Percentiles rank a stretch among this genome's conserved stretches.
These are phyloP conservation scores for Isabelozyma rhagii DNA, from an alignment of 805 yeast species.

Conservation along the genomic window DNA sequence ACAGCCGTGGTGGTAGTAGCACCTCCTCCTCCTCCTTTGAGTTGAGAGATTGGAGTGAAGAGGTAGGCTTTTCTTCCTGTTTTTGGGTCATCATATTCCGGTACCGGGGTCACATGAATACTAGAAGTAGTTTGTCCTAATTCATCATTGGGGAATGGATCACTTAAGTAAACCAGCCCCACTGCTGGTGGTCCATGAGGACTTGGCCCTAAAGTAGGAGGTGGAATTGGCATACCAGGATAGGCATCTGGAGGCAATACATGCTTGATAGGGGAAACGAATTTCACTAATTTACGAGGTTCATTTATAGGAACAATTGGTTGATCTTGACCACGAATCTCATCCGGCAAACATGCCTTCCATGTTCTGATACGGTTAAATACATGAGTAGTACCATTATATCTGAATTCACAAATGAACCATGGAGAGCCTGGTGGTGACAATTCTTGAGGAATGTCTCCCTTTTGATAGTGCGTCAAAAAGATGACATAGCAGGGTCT, in stretches of 20 bases:
- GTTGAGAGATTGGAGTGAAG: constrained; percentile 44
- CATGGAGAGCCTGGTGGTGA: constrained; percentile 76
- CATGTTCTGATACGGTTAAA: constrained; percentile 96
- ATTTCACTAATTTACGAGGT: constrained; percentile 66
- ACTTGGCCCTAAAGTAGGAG: constrained; percentile 74
- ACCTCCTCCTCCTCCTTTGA: constrained; percentile 32
- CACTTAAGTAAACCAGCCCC: constrained; percentile 84
- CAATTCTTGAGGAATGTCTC: constrained; percentile 69
- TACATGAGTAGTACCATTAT: constrained; percentile 83
- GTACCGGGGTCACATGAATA: constrained; percentile 36
- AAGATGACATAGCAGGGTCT: constrained; percentile 95
- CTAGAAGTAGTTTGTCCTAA: constrained; percentile 62
- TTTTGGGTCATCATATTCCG: constrained; percentile 36
- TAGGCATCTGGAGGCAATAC: constrained; percentile 73
- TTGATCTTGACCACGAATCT: constrained; percentile 76
- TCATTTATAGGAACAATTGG: constrained; percentile 67
- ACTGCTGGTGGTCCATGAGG: constrained; percentile 87
- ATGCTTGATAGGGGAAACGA: constrained; percentile 81
- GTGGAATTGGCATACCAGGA: constrained; percentile 72
- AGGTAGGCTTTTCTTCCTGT: constrained; percentile 37
- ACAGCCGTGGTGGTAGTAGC: constrained; percentile 10
- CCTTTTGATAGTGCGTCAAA: constrained; percentile 91
- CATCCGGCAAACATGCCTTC: constrained; percentile 98
- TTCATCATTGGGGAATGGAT: constrained; percentile 75
- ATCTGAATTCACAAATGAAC: constrained; percentile 92